Base-by-base conservation (phyloP, 1,284 basidiomycete species). In the Tetrapyrgos nigripes region DNA sequence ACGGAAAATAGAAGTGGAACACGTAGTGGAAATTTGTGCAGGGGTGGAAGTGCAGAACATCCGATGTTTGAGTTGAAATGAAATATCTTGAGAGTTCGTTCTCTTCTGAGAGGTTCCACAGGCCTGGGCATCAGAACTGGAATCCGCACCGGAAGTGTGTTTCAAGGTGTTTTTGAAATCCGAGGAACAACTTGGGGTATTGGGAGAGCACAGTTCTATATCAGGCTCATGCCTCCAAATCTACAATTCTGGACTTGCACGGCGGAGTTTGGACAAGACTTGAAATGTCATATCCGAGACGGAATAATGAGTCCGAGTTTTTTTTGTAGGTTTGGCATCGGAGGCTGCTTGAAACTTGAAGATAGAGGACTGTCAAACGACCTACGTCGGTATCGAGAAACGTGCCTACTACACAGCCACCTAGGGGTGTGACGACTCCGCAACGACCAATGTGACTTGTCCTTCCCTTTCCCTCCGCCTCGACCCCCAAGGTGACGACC, bases 401-500 rank as follows among this genome's bases (percentile, higher is more conserved):
- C 37, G 37, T 40, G 37, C 17, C 8, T n/a, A 17, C 17, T n/a
- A n/a, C n/a, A n/a, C n/a, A n/a, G n/a, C n/a, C n/a, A n/a, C n/a
- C n/a, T n/a, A n/a, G n/a, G n/a, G n/a, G n/a, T n/a, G n/a, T n/a
- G n/a, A 37, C 35, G 35, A 37, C 35, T 10, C n/a, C 35, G 11
- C 35, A n/a, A 37, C 35, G 35, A 10, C 35, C 35, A n/a, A 21
- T 45, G 8, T 26, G 24, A 6, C 19, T 40, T n/a, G 14, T 40
- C 19, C 19, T 40, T 27, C 35, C 29, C 29, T 53, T 47, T 52
- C 31, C 44, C 50, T 21, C 23, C 33, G 37, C n/a, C n/a, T n/a
- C n/a, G 24, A 43, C 55, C 35, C 21, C 55, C 13, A 52, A 40
- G 45, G 21, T 44, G 54, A 50, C 47, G 47, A 37, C 48, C 11